phyloP scores from a whole-genome alignment of 139 green algal species.

The Dunaliella primolecta region DNA sequence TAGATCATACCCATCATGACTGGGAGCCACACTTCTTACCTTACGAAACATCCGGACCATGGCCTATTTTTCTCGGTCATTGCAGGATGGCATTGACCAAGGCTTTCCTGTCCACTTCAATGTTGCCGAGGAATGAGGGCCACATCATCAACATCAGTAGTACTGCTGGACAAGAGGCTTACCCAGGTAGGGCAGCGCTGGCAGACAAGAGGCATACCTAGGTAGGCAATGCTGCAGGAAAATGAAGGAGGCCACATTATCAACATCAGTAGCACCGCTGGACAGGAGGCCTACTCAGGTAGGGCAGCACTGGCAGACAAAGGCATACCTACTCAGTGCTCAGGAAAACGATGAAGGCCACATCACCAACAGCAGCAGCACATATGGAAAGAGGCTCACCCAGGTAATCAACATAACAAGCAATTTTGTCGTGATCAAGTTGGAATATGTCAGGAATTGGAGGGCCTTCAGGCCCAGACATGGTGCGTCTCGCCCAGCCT shows the following conservation, averaged over 20 bases:
- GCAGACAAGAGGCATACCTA: no score
- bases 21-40: no score
- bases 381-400: constrained; percentile 72
- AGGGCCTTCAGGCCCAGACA: no score
- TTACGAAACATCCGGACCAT: no score
- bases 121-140: constrained; percentile 67
- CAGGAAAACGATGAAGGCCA: constrained; percentile 69
- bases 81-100: constrained; percentile 54
- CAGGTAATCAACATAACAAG: no score
- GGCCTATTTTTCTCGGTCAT: background rate
- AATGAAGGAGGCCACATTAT: constrained; percentile 80
- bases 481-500: no score
- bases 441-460: no score
- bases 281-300: constrained; percentile 64
- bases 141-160: constrained; percentile 82
- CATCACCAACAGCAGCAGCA: constrained; percentile 76
- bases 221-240: constrained; percentile 69
- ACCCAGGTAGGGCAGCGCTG: constrained; percentile 56
- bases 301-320: no score
- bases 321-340: no score
- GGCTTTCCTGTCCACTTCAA: constrained; percentile 45
- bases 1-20: no score
- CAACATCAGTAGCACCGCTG: constrained; percentile 76
- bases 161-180: constrained; percentile 69
- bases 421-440: no score